Evolutionary conservation across 805 yeast genomes (phyloP).

Genomic region (Yamadazyma nakazawae): DNA sequence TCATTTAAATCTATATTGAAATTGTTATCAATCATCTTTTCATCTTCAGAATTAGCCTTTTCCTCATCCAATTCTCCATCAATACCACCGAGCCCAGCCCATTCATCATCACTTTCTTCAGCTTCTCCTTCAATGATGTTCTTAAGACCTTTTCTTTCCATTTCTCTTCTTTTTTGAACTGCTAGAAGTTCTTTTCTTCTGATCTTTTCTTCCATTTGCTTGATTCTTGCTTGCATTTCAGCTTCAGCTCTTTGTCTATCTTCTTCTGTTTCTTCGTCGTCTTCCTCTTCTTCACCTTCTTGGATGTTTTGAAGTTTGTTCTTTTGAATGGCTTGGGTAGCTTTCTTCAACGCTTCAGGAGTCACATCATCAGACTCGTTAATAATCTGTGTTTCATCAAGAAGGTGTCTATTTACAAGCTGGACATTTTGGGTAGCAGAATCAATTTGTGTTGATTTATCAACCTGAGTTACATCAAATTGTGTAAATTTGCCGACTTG

Average conservation of each 20-base stretch:
- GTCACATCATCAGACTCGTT: conserved; percentile 27
- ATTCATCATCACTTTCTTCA: conserved; percentile 86
- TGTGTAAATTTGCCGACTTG: background rate
- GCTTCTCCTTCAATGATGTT: conserved; percentile 77
- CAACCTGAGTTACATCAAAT: background rate
- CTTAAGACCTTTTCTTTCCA: conserved; percentile 56
- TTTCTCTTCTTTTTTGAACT: conserved; percentile 42
- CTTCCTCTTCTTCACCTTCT: conserved; percentile 12
- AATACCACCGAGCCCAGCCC: conserved; percentile 75
- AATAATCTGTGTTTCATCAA: conserved; percentile 6
- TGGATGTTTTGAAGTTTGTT: conserved; percentile 13
- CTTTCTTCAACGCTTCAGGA: conserved; percentile 22
- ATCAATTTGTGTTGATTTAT: background rate
- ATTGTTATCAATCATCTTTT: conserved; percentile 71
- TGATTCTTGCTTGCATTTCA: conserved; percentile 27
- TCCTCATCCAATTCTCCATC: conserved; percentile 59
- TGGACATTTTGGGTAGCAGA: background rate
- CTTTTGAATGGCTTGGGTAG: conserved; percentile 20
- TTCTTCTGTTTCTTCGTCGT: conserved; percentile 19
- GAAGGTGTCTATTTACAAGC: background rate
- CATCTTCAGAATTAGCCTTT: conserved; percentile 68
- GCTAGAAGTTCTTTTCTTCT: conserved; percentile 31
- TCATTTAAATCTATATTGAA: conserved; percentile 55
- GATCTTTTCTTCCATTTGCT: conserved; percentile 37
- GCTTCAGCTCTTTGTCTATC: conserved; percentile 23